Conservation (phyloP, 306 rosid species). For the peach (Prunus persica) region Prunus_persica_NCBIv2 NC_034010.1:17923001-17923500, state of each 20-base stretch:
- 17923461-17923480: slow-evolving; percentile 43
- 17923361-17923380: background rate
- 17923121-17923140: slow-evolving; percentile 1
- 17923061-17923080: background rate
- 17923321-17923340: slow-evolving; percentile 26
- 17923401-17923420: slow-evolving; percentile 43
- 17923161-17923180: slow-evolving; percentile 13
- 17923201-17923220: slow-evolving; percentile 26
- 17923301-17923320: slow-evolving; percentile 37
- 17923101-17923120: slow-evolving; percentile 11
- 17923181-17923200: slow-evolving; percentile 10
- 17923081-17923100: background rate
- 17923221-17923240: background rate
- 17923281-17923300: background rate
- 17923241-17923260: background rate
- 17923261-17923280: background rate
- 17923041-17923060: too few species aligned
- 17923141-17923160: slow-evolving; percentile 22
- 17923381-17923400: slow-evolving; percentile 36
- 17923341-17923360: slow-evolving; percentile 16
- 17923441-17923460: slow-evolving; percentile 48
- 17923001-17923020: too few species aligned
- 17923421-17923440: slow-evolving; percentile 51
- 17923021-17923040: too few species aligned
- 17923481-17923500: slow-evolving; percentile 50